phyloP scores from a whole-genome alignment of 257 asterid genomes.

The Rehmannia glutinosa region DNA sequence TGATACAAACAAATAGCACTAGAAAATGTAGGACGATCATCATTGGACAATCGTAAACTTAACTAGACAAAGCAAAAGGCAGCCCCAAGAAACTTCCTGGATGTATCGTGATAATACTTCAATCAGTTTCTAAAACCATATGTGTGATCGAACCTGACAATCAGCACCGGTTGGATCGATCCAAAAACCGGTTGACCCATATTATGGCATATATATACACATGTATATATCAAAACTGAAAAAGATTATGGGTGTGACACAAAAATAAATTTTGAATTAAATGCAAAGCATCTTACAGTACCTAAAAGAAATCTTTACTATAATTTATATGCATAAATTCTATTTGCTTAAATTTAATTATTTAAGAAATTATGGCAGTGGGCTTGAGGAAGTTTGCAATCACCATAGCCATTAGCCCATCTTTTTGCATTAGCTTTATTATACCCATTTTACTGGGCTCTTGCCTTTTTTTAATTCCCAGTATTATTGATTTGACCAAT shows the following conservation, averaged over 20 bases:
- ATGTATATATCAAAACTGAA: background rate
- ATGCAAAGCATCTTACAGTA: background rate
- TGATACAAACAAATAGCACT: background rate
- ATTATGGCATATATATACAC: background rate
- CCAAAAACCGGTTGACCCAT: background rate
- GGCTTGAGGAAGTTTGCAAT: background rate
- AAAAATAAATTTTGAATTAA: background rate
- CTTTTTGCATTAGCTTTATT: background rate
- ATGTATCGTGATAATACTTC: background rate
- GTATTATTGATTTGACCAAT: too few relatives aligned
- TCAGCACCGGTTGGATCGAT: background rate
- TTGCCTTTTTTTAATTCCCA: too few relatives aligned
- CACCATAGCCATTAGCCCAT: background rate
- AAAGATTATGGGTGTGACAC: background rate
- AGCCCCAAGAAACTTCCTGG: conserved; percentile 1
- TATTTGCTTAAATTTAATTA: background rate
- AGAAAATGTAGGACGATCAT: background rate
- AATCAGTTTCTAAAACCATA: too few relatives aligned
- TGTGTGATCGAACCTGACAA: too few relatives aligned
- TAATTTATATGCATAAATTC: too few relatives aligned
- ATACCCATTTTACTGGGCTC: background rate
- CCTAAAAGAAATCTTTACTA: background rate
- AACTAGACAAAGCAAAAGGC: background rate
- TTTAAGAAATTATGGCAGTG: background rate
- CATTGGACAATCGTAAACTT: background rate